A percentile compares a stretch with the other conserved stretches of the same genome.
Evolutionary conservation across 2,329 filamentous ascomycete species (phyloP).

Genomic region (Cercospora zeae-maydis): DNA sequence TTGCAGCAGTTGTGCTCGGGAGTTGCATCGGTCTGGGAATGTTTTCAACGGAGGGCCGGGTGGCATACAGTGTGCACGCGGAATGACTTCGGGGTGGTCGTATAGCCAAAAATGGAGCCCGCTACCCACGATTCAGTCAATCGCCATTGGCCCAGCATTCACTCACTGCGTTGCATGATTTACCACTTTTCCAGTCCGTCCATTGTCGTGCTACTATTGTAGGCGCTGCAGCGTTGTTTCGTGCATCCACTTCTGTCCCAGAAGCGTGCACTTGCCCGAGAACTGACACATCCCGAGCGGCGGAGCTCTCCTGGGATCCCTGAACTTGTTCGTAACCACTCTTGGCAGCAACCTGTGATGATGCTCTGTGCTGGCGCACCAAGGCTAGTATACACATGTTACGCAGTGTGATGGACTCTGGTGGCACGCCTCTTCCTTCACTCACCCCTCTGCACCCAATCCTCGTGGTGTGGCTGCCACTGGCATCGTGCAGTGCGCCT

Average conservation of each 20-base stretch:
- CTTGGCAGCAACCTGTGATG: background rate
- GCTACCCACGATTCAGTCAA: conserved; percentile 6
- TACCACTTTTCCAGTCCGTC: background rate
- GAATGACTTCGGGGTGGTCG: conserved; percentile 8
- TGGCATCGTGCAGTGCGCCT: background rate
- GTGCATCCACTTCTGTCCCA: background rate
- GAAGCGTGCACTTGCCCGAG: background rate
- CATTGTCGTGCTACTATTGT: background rate
- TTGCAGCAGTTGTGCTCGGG: conserved; percentile 18
- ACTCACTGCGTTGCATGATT: background rate
- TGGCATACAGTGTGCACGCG: conserved; percentile 4
- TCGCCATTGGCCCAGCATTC: conserved; percentile 2
- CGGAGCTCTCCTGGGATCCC: background rate
- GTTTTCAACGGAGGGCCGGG: conserved; percentile 8
- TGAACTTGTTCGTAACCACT: background rate
- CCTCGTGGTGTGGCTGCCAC: background rate
- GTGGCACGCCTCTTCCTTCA: background rate
- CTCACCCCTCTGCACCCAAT: background rate
- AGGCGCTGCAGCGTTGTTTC: background rate
- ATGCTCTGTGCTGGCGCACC: background rate
- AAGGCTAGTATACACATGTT: background rate
- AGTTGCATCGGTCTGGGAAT: conserved; percentile 23
- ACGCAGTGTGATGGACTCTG: background rate
- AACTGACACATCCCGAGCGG: background rate
- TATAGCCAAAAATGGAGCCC: conserved; percentile 11